Base-by-base conservation (phyloP, 2,329 filamentous ascomycete species). In the Aspergillus transmontanensis region DNA sequence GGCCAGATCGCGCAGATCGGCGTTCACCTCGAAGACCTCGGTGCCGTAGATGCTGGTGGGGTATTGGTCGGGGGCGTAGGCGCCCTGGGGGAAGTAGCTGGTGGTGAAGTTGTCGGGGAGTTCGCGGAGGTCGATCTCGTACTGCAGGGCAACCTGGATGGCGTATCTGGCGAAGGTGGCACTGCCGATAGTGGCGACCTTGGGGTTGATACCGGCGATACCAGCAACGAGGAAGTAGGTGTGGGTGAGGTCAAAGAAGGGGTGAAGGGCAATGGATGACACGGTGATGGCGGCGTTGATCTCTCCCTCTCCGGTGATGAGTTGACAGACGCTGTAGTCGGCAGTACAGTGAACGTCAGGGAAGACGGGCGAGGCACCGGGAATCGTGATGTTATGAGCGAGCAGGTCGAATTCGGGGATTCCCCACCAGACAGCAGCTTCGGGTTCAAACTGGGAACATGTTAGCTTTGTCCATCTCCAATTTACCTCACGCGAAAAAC, bases 181-280 rank as follows among this genome's bases (percentile, higher is more conserved):
- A 46, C 85, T 84, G 51, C 85, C 87, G 5, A 90, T 81, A 0
- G 90, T 92, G 26, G 84, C 87, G 30, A 86, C 78, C 64, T 88
- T 85, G 0, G 90, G 91, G 74, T 87, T 92, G 50, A 92, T 83
- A n/a, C 91, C 90, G 1, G 87, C 90, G 65, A 94, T 93, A 2
- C 90, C 91, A 1, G 84, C 87, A 34, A 91, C 76, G 62, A 93
- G 76, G 76, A 92, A 92, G 78, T 93, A 93, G 1, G 90, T 90
- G 55, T 81, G 76, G 1, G 79, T 83, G 14, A 93, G 82, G 76
- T 93, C 83, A 74, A 93, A 92, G 12, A 79, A 72, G 1, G 80
- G 73, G 0, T 87, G 90, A 16, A 89, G 82, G n/a, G 86, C 80
- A 11, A 93, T 80, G 0, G 90, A 86, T 54, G 84, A 84, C 64